Percentiles rank a stretch among this genome's conserved stretches.
These are phyloP conservation scores for Cladorrhinum samala DNA, from an alignment of 495 filamentous ascomycete genomes.

Conservation along the genomic window DNA sequence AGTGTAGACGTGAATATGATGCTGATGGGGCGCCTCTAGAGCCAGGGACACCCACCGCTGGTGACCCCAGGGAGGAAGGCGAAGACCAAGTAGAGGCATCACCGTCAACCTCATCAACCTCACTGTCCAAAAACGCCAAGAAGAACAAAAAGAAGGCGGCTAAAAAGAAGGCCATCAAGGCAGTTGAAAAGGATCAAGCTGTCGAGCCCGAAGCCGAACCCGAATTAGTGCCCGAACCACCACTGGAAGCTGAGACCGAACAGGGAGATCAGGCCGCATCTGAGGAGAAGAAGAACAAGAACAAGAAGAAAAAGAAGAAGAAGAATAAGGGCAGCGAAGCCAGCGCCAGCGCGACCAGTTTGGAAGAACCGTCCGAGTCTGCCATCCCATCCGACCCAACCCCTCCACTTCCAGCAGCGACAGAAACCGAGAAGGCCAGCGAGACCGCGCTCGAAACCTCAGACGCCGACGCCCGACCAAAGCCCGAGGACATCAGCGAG, in stretches of 20 bases:
- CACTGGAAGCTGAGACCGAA: constrained; percentile 14
- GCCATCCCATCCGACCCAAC: constrained; percentile 4
- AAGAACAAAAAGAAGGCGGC: constrained; percentile 28
- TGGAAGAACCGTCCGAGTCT: constrained; percentile 11
- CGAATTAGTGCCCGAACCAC: constrained; percentile 3
- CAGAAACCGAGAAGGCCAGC: constrained; percentile 1
- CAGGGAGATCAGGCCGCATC: constrained; percentile 4
- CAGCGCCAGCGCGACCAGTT: no score
- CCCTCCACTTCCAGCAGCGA: not conserved
- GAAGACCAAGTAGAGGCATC: constrained; percentile 11
- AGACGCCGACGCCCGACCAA: constrained; percentile 3
- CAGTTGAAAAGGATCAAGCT: constrained; percentile 13
- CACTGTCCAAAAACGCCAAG: constrained; percentile 17
- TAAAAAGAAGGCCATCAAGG: constrained; percentile 20
- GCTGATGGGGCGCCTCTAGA: not conserved
- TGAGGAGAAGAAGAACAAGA: constrained; percentile 18
- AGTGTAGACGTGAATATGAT: not conserved
- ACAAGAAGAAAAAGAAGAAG: constrained; percentile 20
- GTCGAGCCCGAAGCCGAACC: constrained; percentile 4
- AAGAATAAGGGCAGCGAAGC: constrained; percentile 23
- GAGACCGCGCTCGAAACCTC: constrained; percentile 3
- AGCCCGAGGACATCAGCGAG: not conserved
- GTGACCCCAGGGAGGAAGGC: not conserved
- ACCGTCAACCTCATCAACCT: constrained; percentile 3
- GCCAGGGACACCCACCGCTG: not conserved